Base-by-base conservation (phyloP, 169 alveolate species). In the Cryptosporidium tyzzeri region DNA sequence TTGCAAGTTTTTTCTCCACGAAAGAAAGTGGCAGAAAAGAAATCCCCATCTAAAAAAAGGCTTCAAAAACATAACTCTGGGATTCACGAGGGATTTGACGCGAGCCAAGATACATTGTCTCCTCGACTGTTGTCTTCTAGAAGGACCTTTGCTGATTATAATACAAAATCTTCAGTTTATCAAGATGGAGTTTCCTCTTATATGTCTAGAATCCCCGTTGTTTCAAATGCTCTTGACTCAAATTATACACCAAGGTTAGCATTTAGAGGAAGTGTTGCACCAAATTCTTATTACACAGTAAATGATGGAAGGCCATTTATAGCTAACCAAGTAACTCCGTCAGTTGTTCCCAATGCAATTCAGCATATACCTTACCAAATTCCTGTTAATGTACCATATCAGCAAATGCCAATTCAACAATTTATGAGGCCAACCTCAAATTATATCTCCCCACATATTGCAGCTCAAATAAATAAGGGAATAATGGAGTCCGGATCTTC, bases 171-270 rank as follows among this genome's bases (percentile, higher is more conserved):
- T n/a, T 37, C 26, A 48, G 55, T 50, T 18, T 73, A 37, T 35
- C 55, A 26, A 33, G 86, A 73, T 31, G 70, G 86, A 3, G 58
- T 73, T 55, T 73, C 86, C 23, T 55, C 86, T 3, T 73, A 73
- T 73, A 73, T 73, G 71, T 55, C 86, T n/a, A 73, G 21, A 35
- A 53, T 73, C 1, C 86, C 71, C 1, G 70, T 37, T 1, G 21
- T 39, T 31, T 31, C 16, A 33, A 73, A 58, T 33, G 6, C 71
- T 18, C 44, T 69, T 7, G 51, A 29, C 21, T 7, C 45, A 9
- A 73, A 73, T 73, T 53, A 18, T 12, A 53, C 86, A 1, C 86
- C 86, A n/a, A 73, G 71, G 51, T 48, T 55, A 61, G 53, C 71
- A 7, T 73, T 73, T 31, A 73, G 86, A 73, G 14, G 62, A 14